These are phyloP conservation scores for Paecilomyces fulvus DNA, from an alignment of 2,329 filamentous ascomycete species.

Conservation along the genomic window DNA sequence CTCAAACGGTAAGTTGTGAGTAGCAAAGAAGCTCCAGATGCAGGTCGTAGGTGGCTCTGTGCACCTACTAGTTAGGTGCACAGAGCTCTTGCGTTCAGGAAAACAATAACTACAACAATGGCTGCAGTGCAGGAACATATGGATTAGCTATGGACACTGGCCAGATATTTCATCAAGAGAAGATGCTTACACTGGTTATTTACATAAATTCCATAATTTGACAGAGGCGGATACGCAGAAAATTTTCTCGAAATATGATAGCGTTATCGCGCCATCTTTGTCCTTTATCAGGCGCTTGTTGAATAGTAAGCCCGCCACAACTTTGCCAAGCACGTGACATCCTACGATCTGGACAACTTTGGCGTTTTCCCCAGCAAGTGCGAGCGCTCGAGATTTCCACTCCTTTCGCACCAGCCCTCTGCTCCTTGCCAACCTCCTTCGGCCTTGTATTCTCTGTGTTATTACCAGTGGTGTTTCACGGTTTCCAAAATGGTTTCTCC, in stretches of 20 bases:
- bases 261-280: neutral
- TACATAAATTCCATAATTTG: neutral
- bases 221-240: neutral
- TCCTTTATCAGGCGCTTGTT: neutral
- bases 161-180: neutral
- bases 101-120: neutral
- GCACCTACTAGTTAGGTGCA: too few relatives aligned
- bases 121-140: neutral
- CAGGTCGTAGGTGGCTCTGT: too few relatives aligned
- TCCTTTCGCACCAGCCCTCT: neutral
- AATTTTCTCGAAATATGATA: neutral
- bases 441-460: slow-evolving; percentile 6
- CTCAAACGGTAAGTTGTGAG: neutral
- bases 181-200: neutral
- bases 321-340: neutral
- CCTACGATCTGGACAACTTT: slow-evolving; percentile 1
- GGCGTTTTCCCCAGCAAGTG: neutral
- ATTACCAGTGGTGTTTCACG: slow-evolving; percentile 6
- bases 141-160: neutral
- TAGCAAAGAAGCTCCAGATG: neutral
- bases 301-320: neutral
- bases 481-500: slow-evolving; percentile 54
- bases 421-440: slow-evolving; percentile 1
- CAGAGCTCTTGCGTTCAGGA: neutral
- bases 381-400: neutral